Base-by-base conservation (phyloP, 177 flowering plant genomes). In the Viscum album region DNA sequence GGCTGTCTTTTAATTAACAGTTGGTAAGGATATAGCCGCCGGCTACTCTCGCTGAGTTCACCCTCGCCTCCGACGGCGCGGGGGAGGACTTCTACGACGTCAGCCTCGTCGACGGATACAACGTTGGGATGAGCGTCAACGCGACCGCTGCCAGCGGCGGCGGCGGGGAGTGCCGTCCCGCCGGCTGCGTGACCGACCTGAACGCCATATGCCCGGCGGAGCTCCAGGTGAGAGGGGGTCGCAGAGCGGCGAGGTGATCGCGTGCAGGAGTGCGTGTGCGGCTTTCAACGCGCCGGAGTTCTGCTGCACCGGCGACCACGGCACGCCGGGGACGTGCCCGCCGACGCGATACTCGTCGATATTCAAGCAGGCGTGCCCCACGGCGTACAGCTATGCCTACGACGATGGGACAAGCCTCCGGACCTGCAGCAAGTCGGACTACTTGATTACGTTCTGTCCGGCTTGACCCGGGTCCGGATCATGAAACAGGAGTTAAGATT, bases 21-120 rank as follows among this genome's bases (percentile, higher is more conserved):
- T n/a, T n/a, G n/a, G n/a, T n/a, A n/a, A n/a, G n/a, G n/a, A n/a
- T n/a, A n/a, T n/a, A n/a, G n/a, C n/a, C 85, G 21, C 86, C 86
- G 1, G 85, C 75, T 0, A 83, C 85, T 0, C 79, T 86, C 2
- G 86, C 84, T 23, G 89, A 86, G 78, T 83, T 86, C 75, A 84
- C 87, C 0, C 81, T 84, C 37, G 82, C 82, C 15, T 37, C 83
- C 13, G 79, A 82, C 31, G 82, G 81, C 16, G n/a, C n/a, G n/a
- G n/a, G n/a, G n/a, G 73, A 66, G 45, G 89, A 86, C 68, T 86
- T 83, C 67, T 86, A 84, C 56, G 89, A 86, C 71, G 89, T 86
- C 39, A 84, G 88, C 79, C 81, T 86, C 28, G 89, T 86, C 7
- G 89, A 86, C 60, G 89, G 89, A 11, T 86, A 79, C 79, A 86